These are phyloP conservation scores for Rhizophagus prolifer DNA, from an alignment of 192 early-diverging fungal genomes.

Conservation along the genomic window DNA sequence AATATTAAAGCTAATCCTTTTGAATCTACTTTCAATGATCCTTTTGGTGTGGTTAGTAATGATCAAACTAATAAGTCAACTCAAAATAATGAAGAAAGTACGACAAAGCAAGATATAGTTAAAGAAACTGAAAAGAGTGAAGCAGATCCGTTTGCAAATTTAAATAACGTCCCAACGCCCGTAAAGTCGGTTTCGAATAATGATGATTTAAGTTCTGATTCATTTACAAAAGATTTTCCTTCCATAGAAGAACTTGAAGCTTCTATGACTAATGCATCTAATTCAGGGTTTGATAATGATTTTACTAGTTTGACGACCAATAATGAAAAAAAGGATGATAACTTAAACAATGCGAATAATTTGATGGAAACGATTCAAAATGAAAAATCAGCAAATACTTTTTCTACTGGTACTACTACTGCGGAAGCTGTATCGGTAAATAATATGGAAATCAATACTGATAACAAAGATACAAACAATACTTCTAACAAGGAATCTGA, in stretches of 20 bases:
- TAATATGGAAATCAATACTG: background rate
- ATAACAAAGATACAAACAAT: background rate
- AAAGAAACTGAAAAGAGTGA: background rate
- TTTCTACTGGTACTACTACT: background rate
- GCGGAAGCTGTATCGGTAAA: background rate
- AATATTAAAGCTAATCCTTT: background rate
- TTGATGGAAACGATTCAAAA: background rate
- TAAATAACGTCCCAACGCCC: background rate
- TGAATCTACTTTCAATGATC: background rate
- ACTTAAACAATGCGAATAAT: background rate
- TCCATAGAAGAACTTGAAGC: constrained; percentile 24
- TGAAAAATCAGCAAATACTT: background rate
- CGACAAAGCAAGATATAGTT: background rate
- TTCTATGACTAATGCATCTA: background rate
- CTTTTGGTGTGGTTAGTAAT: background rate
- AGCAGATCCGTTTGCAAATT: constrained; percentile 24
- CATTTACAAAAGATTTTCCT: constrained; percentile 24
- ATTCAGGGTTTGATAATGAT: constrained; percentile 25
- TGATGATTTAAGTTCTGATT: constrained; percentile 15
- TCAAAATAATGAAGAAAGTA: background rate
- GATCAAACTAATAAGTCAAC: background rate
- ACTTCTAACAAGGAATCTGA: background rate
- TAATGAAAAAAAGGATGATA: background rate
- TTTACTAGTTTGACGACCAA: constrained; percentile 14
- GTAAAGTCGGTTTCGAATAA: background rate